A percentile compares a stretch with the other conserved stretches of the same genome.
Evolutionary conservation across 2,329 filamentous ascomycete species (phyloP).

Genomic region (Ambrosiella xylebori): DNA sequence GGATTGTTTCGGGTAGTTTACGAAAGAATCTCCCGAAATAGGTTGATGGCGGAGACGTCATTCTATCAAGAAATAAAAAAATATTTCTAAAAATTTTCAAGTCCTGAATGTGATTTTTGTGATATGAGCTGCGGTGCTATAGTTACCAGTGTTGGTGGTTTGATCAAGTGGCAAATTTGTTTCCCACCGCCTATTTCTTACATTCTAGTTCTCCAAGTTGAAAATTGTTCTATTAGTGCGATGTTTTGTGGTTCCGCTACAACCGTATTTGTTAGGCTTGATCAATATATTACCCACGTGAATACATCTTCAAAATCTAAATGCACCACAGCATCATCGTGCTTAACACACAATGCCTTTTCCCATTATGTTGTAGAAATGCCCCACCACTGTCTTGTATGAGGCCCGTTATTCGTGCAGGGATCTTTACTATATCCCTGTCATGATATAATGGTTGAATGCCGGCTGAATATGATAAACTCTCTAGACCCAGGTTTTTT

Average conservation of each 20-base stretch:
- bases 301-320: not conserved
- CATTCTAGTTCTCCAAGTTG: too few relatives aligned
- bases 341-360: not conserved
- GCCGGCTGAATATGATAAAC: slow-evolving; percentile 10
- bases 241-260: too few relatives aligned
- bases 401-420: not conserved
- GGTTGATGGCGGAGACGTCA: slow-evolving; percentile 3
- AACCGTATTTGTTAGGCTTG: too few relatives aligned
- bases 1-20: slow-evolving; percentile 10
- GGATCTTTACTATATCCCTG: not conserved
- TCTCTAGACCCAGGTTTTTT: slow-evolving; percentile 10
- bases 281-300: not conserved
- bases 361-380: not conserved
- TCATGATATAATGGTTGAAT: slow-evolving; percentile 7
- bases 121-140: not conserved
- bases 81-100: not conserved
- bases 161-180: too few relatives aligned
- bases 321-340: not conserved
- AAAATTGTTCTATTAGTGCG: too few relatives aligned
- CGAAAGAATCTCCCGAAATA: slow-evolving; percentile 6
- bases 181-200: too few relatives aligned
- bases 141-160: too few relatives aligned
- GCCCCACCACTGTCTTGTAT: not conserved
- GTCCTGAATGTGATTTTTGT: not conserved
- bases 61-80: slow-evolving; percentile 8